Percentiles rank a stretch among this genome's conserved stretches.
phyloP scores from a whole-genome alignment of 495 filamentous ascomycete genomes.

The Aspergillus ellipticus region DNA sequence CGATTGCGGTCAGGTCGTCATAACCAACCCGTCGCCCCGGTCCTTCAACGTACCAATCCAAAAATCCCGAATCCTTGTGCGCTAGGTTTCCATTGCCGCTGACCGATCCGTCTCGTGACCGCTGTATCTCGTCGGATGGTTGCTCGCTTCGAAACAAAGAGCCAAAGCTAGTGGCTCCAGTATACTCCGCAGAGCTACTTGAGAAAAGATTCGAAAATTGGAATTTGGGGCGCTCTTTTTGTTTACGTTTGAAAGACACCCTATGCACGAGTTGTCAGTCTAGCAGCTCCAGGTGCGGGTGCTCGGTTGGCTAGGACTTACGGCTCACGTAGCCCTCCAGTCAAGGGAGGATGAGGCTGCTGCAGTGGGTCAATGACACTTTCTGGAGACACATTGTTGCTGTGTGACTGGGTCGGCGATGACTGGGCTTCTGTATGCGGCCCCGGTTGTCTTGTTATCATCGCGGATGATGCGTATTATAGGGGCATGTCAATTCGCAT shows the following conservation, averaged over 20 bases:
- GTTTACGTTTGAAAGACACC: slow-evolving; percentile 81
- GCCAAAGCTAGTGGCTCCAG: slow-evolving; percentile 22
- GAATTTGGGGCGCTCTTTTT: slow-evolving; percentile 58
- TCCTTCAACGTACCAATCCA: slow-evolving; percentile 90
- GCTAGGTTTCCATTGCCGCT: slow-evolving; percentile 36
- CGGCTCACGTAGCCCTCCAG: slow-evolving; percentile 46
- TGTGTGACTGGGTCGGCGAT: slow-evolving; percentile 10
- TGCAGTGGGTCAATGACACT: too few relatives aligned
- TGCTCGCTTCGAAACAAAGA: slow-evolving; percentile 24
- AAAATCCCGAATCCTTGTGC: slow-evolving; percentile 60
- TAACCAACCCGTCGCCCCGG: slow-evolving; percentile 90
- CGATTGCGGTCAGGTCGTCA: slow-evolving; percentile 95
- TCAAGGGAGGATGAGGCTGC: slow-evolving; percentile 46
- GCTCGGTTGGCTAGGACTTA: slow-evolving; percentile 18
- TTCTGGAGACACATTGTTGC: slow-evolving; percentile 6
- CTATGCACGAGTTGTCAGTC: slow-evolving; percentile 36
- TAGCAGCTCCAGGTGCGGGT: neutral
- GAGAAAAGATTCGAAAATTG: slow-evolving; percentile 57
- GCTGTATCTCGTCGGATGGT: slow-evolving; percentile 2
- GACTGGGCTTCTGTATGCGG: slow-evolving; percentile 13
- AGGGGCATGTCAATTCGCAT: slow-evolving; percentile 7
- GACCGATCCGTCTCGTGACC: slow-evolving; percentile 13
- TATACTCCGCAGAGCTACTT: slow-evolving; percentile 17
- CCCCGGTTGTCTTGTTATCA: slow-evolving; percentile 14
- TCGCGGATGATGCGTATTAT: slow-evolving; percentile 11